phyloP scores from a whole-genome alignment of 208 protist genomes.

The Wallacemonas sp. region DNA sequence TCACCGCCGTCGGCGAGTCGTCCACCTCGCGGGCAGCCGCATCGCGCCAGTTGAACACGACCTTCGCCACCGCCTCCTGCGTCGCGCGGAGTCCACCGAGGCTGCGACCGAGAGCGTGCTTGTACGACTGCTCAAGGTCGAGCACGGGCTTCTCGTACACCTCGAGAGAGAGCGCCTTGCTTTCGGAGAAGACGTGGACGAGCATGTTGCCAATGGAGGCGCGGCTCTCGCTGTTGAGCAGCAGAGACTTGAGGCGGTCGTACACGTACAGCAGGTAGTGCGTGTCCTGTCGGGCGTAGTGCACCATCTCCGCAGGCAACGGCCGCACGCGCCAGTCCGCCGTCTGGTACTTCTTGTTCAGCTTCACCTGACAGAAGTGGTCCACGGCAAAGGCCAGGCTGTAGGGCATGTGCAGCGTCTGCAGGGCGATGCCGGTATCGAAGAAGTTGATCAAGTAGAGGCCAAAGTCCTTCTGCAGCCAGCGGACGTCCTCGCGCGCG shows the following conservation, averaged over 20 bases:
- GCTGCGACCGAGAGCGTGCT: slow-evolving; percentile 67
- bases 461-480: slow-evolving; percentile 98
- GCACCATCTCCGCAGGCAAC: slow-evolving; percentile 96
- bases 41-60: slow-evolving; percentile 89
- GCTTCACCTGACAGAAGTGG: slow-evolving; percentile 93
- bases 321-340: slow-evolving; percentile 98
- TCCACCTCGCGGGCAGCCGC: slow-evolving; percentile 72
- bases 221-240: slow-evolving; percentile 80
- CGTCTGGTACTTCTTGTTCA: slow-evolving; percentile 98
- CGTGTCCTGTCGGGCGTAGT: slow-evolving; percentile 98
- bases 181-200: slow-evolving; percentile 82
- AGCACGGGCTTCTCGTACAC: slow-evolving; percentile 93
- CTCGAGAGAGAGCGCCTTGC: slow-evolving; percentile 80
- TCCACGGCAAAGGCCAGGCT: slow-evolving; percentile 95
- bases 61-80: slow-evolving; percentile 64
- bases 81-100: slow-evolving; percentile 60
- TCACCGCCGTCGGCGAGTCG: slow-evolving; percentile 82
- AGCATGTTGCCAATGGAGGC: slow-evolving; percentile 85
- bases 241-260: slow-evolving; percentile 85
- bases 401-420: slow-evolving; percentile 90
- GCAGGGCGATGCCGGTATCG: slow-evolving; percentile 97
- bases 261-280: slow-evolving; percentile 98
- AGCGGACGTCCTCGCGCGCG: slow-evolving; percentile 95
- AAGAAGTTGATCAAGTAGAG: slow-evolving; percentile 99
- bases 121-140: slow-evolving; percentile 73